Evolutionary conservation across 192 early-diverging fungal genomes (phyloP).

Genomic region (Backusella morwellensis): DNA sequence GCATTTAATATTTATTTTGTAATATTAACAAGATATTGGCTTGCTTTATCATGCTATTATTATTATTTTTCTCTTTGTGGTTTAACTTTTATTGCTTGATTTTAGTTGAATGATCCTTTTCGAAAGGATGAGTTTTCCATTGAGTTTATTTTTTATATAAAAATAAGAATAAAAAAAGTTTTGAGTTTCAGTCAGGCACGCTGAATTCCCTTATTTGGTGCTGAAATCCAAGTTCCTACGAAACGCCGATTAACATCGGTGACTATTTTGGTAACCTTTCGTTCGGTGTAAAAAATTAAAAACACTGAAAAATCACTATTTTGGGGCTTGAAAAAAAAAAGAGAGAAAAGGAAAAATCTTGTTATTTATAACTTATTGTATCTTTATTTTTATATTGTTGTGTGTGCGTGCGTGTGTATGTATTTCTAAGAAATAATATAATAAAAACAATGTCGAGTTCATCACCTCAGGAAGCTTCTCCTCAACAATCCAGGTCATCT

Average conservation of each 20-base stretch:
- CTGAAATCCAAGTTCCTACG: background rate
- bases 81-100: background rate
- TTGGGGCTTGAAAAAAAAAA: background rate
- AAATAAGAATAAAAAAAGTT: background rate
- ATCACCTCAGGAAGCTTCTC: constrained; percentile 7
- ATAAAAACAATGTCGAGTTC: constrained; percentile 6
- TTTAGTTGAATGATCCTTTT: too few species aligned
- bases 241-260: constrained; percentile 1
- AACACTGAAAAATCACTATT: background rate
- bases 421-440: background rate
- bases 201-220: background rate
- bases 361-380: constrained; percentile 3
- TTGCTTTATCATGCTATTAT: too few species aligned
- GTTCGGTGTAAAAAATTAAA: background rate
- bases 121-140: background rate
- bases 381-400: background rate
- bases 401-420: background rate
- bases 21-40: background rate
- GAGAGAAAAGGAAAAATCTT: constrained; percentile 1
- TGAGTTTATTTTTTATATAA: background rate
- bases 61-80: background rate
- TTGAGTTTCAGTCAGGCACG: constrained; percentile 5
- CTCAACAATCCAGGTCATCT: constrained; percentile 5
- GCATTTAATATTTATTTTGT: background rate
- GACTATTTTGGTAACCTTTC: constrained; percentile 2